A percentile compares a stretch with the other conserved stretches of the same genome.
These are phyloP conservation scores for Claviceps sp. DNA, from an alignment of 2,329 filamentous ascomycete genomes.

Conservation along the genomic window DNA sequence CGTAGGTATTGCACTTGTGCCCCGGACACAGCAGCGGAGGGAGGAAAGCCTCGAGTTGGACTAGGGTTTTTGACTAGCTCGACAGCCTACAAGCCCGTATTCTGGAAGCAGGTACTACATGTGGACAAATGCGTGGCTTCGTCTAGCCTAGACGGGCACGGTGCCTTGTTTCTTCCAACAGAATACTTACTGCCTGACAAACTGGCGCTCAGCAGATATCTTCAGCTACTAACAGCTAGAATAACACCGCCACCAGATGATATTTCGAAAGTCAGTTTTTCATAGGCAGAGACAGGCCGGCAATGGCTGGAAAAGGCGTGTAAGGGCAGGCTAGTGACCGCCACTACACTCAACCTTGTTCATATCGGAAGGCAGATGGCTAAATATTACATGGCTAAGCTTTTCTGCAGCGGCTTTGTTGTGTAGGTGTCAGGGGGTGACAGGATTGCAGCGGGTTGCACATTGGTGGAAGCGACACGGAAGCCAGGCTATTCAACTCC, in stretches of 20 bases:
- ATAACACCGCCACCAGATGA: too few relatives aligned
- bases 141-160: background rate
- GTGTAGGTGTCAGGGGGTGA: too few relatives aligned
- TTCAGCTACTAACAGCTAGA: too few relatives aligned
- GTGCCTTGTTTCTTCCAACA: background rate
- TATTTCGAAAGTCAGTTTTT: too few relatives aligned
- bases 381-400: background rate
- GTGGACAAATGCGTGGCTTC: background rate
- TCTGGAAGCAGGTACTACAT: background rate
- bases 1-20: background rate
- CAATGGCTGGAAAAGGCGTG: background rate
- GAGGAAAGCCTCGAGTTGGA: background rate
- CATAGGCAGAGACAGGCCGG: too few relatives aligned
- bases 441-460: too few relatives aligned
- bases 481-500: too few relatives aligned
- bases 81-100: background rate
- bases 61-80: background rate
- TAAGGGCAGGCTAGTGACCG: background rate
- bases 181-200: too few relatives aligned
- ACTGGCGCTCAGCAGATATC: too few relatives aligned
- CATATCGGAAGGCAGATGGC: background rate
- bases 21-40: background rate
- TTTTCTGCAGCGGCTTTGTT: background rate
- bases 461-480: too few relatives aligned
- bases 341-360: background rate